phyloP scores from a whole-genome alignment of 129 eudicot genomes.

The sunflower (Helianthus annuus) region DNA sequence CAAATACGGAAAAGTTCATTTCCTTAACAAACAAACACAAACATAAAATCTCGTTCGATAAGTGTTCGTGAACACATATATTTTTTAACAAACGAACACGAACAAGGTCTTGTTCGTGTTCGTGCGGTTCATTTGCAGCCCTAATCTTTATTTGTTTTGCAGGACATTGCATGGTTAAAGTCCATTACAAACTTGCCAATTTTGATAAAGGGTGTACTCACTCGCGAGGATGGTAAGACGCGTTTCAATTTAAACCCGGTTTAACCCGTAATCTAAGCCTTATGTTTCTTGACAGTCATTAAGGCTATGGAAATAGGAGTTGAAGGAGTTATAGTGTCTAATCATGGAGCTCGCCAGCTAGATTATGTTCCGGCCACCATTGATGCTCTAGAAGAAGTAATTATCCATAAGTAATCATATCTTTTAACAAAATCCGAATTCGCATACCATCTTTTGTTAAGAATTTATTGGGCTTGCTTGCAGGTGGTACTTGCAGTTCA shows the following conservation, averaged over 20 bases:
- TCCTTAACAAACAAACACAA: no score
- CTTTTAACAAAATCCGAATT: not conserved
- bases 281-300: conserved; percentile 49
- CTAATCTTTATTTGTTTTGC: no score
- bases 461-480: not conserved
- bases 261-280: not conserved
- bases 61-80: no score
- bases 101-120: no score
- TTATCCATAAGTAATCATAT: not conserved
- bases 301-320: conserved; percentile 73
- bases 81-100: no score
- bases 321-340: conserved; percentile 78
- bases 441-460: not conserved
- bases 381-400: conserved; percentile 78
- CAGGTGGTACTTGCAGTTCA: conserved; percentile 68
- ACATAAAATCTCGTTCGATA: no score
- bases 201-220: conserved; percentile 74
- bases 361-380: conserved; percentile 87
- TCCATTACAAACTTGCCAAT: conserved; percentile 75
- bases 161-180: conserved; percentile 85
- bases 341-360: conserved; percentile 93
- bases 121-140: no score
- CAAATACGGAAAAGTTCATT: no score
- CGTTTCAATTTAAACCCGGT: not conserved
- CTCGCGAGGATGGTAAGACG: conserved; percentile 74